phyloP scores from a whole-genome alignment of 371 early-diverging fungal genomes.

The Dinochytrium kinnereticum region DNA sequence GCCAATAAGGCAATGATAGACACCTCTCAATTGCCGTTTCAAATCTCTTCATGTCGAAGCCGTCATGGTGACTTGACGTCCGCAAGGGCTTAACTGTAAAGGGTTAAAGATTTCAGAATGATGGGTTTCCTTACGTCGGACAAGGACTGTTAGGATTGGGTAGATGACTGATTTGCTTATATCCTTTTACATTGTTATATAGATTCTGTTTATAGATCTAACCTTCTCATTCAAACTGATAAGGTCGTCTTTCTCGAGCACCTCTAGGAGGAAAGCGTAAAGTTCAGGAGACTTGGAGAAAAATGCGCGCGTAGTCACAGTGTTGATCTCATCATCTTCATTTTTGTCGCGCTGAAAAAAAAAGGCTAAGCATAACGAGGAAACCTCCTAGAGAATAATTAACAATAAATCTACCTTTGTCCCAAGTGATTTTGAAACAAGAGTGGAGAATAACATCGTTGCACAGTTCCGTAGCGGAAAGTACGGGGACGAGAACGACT shows the following conservation, averaged over 20 bases:
- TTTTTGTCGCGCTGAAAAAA: slow-evolving; percentile 48
- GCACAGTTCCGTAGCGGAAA: slow-evolving; percentile 95
- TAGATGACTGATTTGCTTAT: slow-evolving; percentile 41
- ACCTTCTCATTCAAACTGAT: slow-evolving; percentile 13
- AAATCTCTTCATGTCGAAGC: slow-evolving; percentile 54
- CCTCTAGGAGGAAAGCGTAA: slow-evolving; percentile 74
- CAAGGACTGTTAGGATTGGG: slow-evolving; percentile 50
- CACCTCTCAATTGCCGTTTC: slow-evolving; percentile 57
- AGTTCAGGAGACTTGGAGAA: slow-evolving; percentile 85
- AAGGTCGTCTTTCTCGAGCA: slow-evolving; percentile 62
- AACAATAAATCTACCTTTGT: slow-evolving; percentile 56
- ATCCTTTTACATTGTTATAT: neutral
- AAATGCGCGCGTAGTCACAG: slow-evolving; percentile 87
- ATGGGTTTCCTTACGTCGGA: slow-evolving; percentile 33
- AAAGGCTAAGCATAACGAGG: too few species aligned
- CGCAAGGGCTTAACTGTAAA: slow-evolving; percentile 20
- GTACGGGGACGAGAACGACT: slow-evolving; percentile 72
- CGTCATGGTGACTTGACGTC: slow-evolving; percentile 10
- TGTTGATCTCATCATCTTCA: slow-evolving; percentile 73
- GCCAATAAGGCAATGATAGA: slow-evolving; percentile 78
- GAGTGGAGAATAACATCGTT: slow-evolving; percentile 89
- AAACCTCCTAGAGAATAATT: too few species aligned
- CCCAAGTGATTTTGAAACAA: slow-evolving; percentile 85
- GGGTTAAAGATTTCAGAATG: slow-evolving; percentile 32
- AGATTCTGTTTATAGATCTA: neutral